phyloP scores from a whole-genome alignment of 257 asterid species.

The Oldenlandia corymbosa region DNA sequence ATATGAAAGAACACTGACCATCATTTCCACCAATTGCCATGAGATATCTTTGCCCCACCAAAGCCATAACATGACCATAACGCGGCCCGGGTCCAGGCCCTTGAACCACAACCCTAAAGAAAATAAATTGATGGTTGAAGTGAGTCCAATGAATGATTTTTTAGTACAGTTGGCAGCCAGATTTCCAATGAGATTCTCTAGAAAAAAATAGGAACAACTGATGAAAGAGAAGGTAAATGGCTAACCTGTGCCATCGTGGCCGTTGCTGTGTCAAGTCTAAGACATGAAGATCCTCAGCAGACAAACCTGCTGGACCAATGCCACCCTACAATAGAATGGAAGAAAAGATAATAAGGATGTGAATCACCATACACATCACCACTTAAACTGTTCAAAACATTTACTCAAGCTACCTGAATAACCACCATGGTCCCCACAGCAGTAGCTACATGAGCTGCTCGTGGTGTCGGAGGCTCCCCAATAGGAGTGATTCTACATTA shows the following conservation, averaged over 20 bases:
- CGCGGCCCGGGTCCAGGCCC: constrained; percentile 99
- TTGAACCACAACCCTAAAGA: constrained; percentile 87
- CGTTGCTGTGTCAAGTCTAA: constrained; percentile 92
- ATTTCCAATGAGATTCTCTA: background rate
- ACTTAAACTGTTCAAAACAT: constrained; percentile 11
- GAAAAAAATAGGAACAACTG: background rate
- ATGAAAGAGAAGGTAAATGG: constrained; percentile 4
- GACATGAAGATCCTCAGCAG: constrained; percentile 99
- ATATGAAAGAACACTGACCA: constrained; percentile 46
- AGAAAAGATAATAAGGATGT: constrained; percentile 11
- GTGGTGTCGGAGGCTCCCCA: constrained; percentile 99
- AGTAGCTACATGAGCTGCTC: constrained; percentile 99
- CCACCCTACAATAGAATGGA: constrained; percentile 67
- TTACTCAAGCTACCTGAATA: constrained; percentile 66
- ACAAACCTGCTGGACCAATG: constrained; percentile 98
- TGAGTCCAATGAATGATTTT: background rate
- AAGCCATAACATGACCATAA: constrained; percentile 99
- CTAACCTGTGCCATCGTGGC: constrained; percentile 97
- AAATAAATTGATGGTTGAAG: background rate
- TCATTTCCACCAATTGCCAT: constrained; percentile 99
- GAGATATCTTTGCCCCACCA: constrained; percentile 98
- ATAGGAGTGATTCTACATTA: constrained; percentile 74
- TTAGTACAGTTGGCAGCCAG: background rate
- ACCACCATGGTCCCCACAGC: constrained; percentile 99
- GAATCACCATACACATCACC: constrained; percentile 6